Percentiles rank a stretch among this genome's conserved stretches.
Evolutionary conservation across 192 early-diverging fungal species (phyloP).

Genomic region (Geranomyces variabilis): DNA sequence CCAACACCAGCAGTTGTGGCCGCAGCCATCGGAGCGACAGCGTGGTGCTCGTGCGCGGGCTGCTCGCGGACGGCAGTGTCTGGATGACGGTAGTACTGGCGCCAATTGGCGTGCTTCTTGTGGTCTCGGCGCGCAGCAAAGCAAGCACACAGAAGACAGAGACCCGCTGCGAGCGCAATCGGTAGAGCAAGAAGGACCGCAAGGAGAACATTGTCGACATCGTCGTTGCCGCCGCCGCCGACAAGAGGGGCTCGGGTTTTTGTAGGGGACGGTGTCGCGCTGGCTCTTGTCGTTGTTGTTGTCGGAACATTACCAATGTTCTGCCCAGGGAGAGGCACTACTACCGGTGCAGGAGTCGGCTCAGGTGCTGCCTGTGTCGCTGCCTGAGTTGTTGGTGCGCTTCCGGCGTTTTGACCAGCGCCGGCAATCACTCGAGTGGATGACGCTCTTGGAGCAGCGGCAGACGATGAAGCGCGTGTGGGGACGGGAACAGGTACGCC

Average conservation of each 20-base stretch:
- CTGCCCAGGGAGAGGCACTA: background rate
- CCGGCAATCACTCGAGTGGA: background rate
- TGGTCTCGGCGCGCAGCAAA: constrained; percentile 1
- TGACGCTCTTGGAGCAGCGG: background rate
- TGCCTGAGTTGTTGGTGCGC: background rate
- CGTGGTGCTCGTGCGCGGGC: too few relatives aligned
- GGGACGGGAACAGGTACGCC: too few relatives aligned
- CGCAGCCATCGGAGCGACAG: too few relatives aligned
- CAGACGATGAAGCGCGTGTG: background rate
- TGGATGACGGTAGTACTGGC: background rate
- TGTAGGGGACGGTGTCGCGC: constrained; percentile 1
- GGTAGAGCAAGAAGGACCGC: constrained; percentile 7
- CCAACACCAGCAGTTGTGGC: constrained; percentile 49
- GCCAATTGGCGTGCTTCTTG: background rate
- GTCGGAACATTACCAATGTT: too few relatives aligned
- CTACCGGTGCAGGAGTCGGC: background rate
- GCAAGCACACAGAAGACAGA: background rate
- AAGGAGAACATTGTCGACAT: background rate
- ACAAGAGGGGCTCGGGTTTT: background rate
- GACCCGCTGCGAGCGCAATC: background rate
- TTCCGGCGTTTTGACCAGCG: too few relatives aligned
- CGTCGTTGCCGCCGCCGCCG: background rate
- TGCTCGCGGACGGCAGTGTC: background rate
- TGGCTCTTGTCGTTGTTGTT: background rate
- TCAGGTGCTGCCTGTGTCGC: too few relatives aligned